A percentile compares a stretch with the other conserved stretches of the same genome.
Conservation (phyloP, 441 rosid genomes). For the Erodium moschatum region DNA sequence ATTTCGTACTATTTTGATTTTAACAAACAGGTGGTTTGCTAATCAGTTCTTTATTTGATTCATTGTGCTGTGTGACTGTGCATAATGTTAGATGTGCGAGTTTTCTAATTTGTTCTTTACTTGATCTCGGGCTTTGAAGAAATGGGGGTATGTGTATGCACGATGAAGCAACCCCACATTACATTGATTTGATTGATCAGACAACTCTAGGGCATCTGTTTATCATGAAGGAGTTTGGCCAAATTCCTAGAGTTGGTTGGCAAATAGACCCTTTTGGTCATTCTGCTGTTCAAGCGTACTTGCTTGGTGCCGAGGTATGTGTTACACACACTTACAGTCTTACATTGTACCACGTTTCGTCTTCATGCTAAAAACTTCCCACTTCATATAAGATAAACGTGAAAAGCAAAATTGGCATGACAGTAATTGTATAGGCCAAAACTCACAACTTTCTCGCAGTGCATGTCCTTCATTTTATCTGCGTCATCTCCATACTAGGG, state of each 20-base stretch:
- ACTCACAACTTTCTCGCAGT: no score
- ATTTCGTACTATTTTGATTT: not conserved
- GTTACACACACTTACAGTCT: not conserved
- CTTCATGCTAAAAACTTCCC: not conserved
- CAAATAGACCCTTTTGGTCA: conserved; percentile 73
- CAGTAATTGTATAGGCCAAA: no score
- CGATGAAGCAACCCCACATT: conserved; percentile 57
- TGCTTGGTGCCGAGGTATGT: conserved; percentile 65
- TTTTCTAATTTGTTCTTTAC: not conserved
- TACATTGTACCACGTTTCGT: not conserved
- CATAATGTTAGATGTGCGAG: no score
- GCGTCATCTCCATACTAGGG: conserved; percentile 5
- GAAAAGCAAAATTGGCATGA: not conserved
- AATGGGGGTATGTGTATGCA: conserved; percentile 72
- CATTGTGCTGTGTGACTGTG: no score
- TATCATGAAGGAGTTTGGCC: conserved; percentile 50
- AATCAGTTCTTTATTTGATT: not conserved
- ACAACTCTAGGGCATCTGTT: conserved; percentile 60
- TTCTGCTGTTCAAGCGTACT: conserved; percentile 67
- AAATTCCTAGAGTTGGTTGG: conserved; percentile 69
- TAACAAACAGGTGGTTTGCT: not conserved
- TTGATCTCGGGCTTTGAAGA: conserved; percentile 25
- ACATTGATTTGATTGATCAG: conserved; percentile 66
- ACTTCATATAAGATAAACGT: not conserved
- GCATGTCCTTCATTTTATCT: not conserved